Conservation (phyloP, 2,329 filamentous ascomycete species). For the Trichophyton schoenleinii region DNA sequence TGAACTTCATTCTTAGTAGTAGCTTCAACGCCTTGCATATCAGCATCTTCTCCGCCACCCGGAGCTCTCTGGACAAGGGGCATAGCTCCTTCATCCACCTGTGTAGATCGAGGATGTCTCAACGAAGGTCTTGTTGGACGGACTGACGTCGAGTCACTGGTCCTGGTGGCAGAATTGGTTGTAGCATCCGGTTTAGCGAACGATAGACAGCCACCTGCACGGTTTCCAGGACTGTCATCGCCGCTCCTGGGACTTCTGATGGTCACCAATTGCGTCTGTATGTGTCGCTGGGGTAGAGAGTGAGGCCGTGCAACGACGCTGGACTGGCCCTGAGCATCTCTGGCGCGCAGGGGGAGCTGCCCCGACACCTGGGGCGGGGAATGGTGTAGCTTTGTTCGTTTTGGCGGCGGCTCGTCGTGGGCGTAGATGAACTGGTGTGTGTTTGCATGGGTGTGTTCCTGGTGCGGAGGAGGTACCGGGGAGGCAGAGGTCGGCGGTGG, state of each 20-base stretch:
- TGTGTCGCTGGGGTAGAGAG: background rate
- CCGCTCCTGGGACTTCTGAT: background rate
- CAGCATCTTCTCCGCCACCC: background rate
- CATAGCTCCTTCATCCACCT: background rate
- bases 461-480: background rate
- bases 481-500: background rate
- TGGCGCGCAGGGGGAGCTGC: background rate
- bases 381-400: background rate
- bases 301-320: background rate
- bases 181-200: background rate
- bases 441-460: background rate
- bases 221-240: background rate
- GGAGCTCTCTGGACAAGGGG: background rate
- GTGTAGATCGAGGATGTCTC: background rate
- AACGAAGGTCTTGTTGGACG: background rate
- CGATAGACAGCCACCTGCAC: background rate
- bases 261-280: slow-evolving; percentile 1
- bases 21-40: background rate
- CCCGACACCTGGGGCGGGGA: background rate
- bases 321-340: background rate
- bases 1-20: background rate
- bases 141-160: background rate
- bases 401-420: background rate
- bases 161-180: background rate
- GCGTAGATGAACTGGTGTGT: background rate